Conservation (phyloP, 1,284 basidiomycete genomes). For the Tylopilus sp. region DNA sequence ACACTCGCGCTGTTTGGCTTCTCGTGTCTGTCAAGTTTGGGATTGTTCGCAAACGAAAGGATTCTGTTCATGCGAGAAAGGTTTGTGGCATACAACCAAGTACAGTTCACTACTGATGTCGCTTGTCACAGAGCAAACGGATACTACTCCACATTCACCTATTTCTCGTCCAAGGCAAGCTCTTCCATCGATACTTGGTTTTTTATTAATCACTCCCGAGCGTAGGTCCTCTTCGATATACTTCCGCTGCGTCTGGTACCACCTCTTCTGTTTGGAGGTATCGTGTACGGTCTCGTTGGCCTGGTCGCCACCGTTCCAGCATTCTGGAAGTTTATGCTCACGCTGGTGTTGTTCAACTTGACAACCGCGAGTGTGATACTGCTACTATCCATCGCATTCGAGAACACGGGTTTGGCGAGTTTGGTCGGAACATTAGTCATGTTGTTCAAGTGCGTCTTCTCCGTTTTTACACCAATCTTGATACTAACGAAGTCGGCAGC, state of each 20-base stretch:
- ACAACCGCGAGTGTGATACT: conserved; percentile 90
- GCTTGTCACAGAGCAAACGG: conserved; percentile 73
- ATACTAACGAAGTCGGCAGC: conserved; percentile 41
- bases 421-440: conserved; percentile 92
- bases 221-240: conserved; percentile 88
- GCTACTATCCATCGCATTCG: conserved; percentile 84
- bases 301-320: conserved; percentile 84
- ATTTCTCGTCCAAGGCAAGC: conserved; percentile 86
- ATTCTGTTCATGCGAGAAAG: conserved; percentile 95
- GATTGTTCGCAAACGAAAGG: conserved; percentile 90
- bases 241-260: conserved; percentile 91
- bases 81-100: conserved; percentile 39
- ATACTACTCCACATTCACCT: conserved; percentile 94
- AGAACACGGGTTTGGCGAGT: conserved; percentile 84
- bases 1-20: conserved; percentile 94
- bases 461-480: not conserved
- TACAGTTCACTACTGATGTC: conserved; percentile 2
- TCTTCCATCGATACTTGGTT: not conserved
- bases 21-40: conserved; percentile 89
- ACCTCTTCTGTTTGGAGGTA: conserved; percentile 90
- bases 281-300: conserved; percentile 91
- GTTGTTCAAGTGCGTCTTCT: conserved; percentile 88
- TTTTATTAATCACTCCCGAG: not conserved
- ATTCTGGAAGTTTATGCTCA: conserved; percentile 98
- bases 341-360: conserved; percentile 91